Evolutionary conservation across 805 yeast genomes (phyloP), one percentile per base, ranked within the genome.

Genomic region (Ogataea ramenticola): DNA sequence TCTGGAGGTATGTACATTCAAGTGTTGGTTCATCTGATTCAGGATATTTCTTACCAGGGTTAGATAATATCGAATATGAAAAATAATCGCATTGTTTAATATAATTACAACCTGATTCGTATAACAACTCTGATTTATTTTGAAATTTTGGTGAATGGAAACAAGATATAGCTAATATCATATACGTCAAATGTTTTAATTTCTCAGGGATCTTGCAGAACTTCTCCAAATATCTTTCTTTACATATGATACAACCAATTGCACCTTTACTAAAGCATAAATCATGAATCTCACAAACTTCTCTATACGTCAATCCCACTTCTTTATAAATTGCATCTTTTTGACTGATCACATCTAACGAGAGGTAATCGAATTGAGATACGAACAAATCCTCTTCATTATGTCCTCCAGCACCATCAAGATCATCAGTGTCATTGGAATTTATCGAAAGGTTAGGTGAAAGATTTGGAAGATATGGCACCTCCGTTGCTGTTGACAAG

Each of bases 1-100:
- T 46, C 45, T 61, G 62, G 22, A 61, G 41, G 40, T 55, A 57
- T 3, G 37, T 53, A 51, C 46, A 60, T 34, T 24, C 50, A 40
- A 39, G 51, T 40, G 22, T 51, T 49, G 57, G 56, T 55, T 44
- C 48, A 53, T 45, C 32, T 15, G 45, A 49, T 17, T 34, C 37
- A 20, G 17, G 24, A 34, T 9, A 34, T 34, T 20, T 17, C 17
- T 14, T 34, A 17, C 19, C 19, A 4, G 19, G 19, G 9, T 19
- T 24, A 19, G 37, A 34, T 4, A 34, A 4, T 19, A 34, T 20
- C 4, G 37, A 11, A 8, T 17, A 34, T 11, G 37, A 34, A 20
- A 55, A 44, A 3, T 32, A 21, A 16, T 47, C 41, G 0, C 54
- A 54, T 36, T 42, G 6, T 19, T n/a, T 14, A 16, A 29, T 20